Base-by-base conservation (phyloP, 352 stramenopile species). In the Globisporangium abappressorium region DNA sequence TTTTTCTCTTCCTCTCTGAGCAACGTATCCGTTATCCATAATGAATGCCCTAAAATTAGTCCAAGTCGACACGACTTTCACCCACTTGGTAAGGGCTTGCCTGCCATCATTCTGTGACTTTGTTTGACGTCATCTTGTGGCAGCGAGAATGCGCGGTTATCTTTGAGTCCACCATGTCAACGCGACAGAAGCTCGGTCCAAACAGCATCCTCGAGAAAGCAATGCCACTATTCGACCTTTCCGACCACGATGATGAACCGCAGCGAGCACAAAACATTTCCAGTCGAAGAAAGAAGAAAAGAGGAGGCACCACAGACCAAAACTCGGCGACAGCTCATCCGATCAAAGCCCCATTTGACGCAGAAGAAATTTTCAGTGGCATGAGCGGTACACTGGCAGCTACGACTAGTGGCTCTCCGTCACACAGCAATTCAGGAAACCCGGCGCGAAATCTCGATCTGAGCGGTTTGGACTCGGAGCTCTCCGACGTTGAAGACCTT, bases 221-320 rank as follows among this genome's bases (percentile, higher is more conserved):
- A 18, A 72, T 71, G 46, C 75, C 77, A 55, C 63, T 82, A 15
- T 85, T 82, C 36, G 77, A 81, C 24, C 69, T 82, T 6, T 69
- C 57, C 22, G 69, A 73, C 41, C 69, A 57, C 20, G 54, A 38
- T 7, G 46, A 63, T 30, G 55, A 66, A 18, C 4, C 15, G 3
- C 38, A 15, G 28, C 57, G 22, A 53, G 12, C 20, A 20, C 68
- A 26, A 36, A 5, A 58, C 41, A 57, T 28, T 65, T 77, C 56
- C 49, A 20, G 28, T 57, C 70, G 33, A 62, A 74, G 51, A 38
- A 78, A 63, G 66, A 71, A 30, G 64, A 77, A 49, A 33, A n/a
- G 22, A n/a, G 33, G 22, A 47, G 33, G 43, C 18, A 7, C 12
- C 20, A 20, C 56, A 15, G 12, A 57, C 20, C 33, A 65, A 46